phyloP scores from a whole-genome alignment of 192 early-diverging fungal species.

The Umbelopsis isabellina region DNA sequence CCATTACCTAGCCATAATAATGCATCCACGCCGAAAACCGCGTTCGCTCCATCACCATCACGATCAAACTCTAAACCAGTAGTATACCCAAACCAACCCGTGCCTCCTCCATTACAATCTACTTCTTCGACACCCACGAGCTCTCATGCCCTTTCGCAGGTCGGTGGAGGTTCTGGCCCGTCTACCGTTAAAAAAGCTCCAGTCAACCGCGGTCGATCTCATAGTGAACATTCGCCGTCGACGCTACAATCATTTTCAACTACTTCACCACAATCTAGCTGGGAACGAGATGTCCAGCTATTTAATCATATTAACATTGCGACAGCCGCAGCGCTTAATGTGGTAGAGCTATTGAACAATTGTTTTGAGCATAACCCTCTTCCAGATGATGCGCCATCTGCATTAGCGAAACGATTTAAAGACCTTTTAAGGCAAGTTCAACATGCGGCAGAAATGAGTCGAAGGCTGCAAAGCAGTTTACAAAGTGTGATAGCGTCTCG shows the following conservation, averaged over 20 bases:
- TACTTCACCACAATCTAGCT: conserved; percentile 6
- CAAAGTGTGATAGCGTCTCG: conserved; percentile 21
- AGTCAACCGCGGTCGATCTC: conserved; percentile 7
- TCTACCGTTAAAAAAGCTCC: background rate
- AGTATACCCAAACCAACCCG: background rate
- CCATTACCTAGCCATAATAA: background rate
- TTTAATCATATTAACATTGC: conserved; percentile 31
- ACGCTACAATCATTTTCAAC: conserved; percentile 6
- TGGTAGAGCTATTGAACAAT: conserved; percentile 15
- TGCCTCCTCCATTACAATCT: conserved; percentile 14
- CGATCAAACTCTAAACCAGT: background rate
- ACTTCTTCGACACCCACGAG: conserved; percentile 17
- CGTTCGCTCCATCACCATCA: conserved; percentile 7
- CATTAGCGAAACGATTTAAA: conserved; percentile 21
- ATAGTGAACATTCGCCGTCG: conserved; percentile 19
- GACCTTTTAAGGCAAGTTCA: conserved; percentile 23
- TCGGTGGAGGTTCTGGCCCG: conserved; percentile 4
- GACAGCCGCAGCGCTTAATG: conserved; percentile 28
- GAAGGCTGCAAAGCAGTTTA: conserved; percentile 18
- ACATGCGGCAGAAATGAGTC: conserved; percentile 23
- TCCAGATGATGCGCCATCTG: background rate
- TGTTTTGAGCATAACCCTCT: conserved; percentile 20
- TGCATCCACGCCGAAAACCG: conserved; percentile 12
- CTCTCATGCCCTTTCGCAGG: background rate
- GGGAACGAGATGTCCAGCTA: conserved; percentile 25